Evolutionary conservation across 2,329 filamentous ascomycete genomes (phyloP).

Genomic region (Seiridium unicorne): DNA sequence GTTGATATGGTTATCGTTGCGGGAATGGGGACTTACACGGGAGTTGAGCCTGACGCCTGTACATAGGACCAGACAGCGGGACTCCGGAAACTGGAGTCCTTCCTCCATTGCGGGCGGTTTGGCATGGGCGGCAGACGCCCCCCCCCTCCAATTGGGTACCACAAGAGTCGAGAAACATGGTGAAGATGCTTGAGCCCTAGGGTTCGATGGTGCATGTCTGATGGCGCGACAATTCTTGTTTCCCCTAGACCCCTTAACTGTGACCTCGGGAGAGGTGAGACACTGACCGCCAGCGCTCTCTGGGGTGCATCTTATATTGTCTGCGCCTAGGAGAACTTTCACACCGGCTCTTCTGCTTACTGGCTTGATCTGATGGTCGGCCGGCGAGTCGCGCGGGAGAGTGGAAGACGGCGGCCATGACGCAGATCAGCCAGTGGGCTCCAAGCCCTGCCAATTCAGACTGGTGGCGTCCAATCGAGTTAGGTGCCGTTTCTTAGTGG

Average conservation of each 20-base stretch:
- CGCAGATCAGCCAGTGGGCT: no score
- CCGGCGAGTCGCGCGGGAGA: no score
- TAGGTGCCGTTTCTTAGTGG: no score
- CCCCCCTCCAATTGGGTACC: not conserved
- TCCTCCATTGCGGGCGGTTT: not conserved
- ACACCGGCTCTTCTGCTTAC: no score
- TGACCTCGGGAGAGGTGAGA: no score
- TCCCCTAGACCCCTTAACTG: not conserved
- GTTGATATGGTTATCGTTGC: not conserved
- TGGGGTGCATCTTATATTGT: no score
- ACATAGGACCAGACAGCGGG: not conserved
- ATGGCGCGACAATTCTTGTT: slow-evolving; percentile 7
- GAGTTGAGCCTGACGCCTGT: not conserved
- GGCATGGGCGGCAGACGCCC: not conserved
- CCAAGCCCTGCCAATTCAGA: no score
- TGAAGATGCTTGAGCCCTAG: slow-evolving; percentile 3
- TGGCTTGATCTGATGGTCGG: no score
- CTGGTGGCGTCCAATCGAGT: no score
- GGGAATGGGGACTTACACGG: not conserved
- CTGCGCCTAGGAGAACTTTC: no score
- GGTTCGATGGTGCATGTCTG: not conserved
- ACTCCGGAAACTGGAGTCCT: not conserved
- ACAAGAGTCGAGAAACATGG: not conserved
- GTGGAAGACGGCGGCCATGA: no score
- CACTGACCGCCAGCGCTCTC: no score